Base-by-base conservation (phyloP, 352 stramenopile species). In the Thalassiosira mediterranea region DNA sequence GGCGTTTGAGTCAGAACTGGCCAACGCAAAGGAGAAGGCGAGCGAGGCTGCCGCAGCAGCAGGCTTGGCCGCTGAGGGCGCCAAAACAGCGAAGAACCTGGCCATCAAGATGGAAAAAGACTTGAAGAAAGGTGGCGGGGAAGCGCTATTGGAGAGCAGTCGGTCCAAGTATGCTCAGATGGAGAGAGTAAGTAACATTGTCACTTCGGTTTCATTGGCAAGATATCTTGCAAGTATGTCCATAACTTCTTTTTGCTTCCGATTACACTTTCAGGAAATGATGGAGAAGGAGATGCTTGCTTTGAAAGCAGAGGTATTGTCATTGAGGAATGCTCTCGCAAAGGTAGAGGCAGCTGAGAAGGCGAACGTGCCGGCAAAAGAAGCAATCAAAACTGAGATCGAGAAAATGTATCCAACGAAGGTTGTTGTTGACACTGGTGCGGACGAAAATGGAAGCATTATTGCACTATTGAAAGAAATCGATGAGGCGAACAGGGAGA, bases 401-500 rank as follows among this genome's bases (percentile, higher is more conserved):
- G 71, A 74, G 34, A 34, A 75, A 60, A 63, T 60, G 21, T 76
- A 65, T 25, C 57, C 59, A 4, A 58, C 11, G 19, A 79, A 69
- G 31, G 21, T 79, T 8, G 44, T 49, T 25, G 65, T 81, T 52
- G 72, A 76, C 46, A 63, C 49, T 40, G 72, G 76, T 53, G 64
- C 72, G 51, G 65, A 74, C n/a, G 64, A 81, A 52, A 54, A 76
- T 53, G 34, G 19, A 52, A 49, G 59, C 21, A 69, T 81, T 15
- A 49, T 81, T 46, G 65, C 76, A 31, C 40, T 81, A 37, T 34
- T 81, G 34, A 81, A 81, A 72, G 56, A 69, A 29, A 56, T 76
- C 25, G 72, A 81, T n/a, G 59, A 76, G n/a, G 72, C 72, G 31
- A 81, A 76, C 51, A 70, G 32, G 19, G 26, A 28, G 47, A 72